These are phyloP conservation scores for Pythium chondricola DNA, from an alignment of 352 stramenopile species.

Conservation along the genomic window DNA sequence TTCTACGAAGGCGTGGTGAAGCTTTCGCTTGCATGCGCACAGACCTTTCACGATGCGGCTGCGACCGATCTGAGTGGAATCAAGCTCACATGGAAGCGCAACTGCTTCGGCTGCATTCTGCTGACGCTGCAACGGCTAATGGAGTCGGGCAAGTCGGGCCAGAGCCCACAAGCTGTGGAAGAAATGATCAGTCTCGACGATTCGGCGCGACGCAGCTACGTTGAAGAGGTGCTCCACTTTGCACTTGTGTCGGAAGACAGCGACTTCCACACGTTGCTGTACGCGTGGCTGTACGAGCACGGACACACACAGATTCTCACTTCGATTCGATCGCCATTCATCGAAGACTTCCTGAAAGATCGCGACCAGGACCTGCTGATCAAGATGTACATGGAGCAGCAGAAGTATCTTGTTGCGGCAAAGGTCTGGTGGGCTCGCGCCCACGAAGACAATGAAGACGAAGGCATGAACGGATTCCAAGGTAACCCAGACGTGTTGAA, in stretches of 20 bases:
- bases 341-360: constrained; percentile 79
- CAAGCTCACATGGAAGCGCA: constrained; percentile 65
- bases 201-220: constrained; percentile 48
- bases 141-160: constrained; percentile 19
- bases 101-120: constrained; percentile 72
- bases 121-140: constrained; percentile 58
- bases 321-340: constrained; percentile 62
- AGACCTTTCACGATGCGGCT: constrained; percentile 70
- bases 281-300: constrained; percentile 81
- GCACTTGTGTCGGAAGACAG: constrained; percentile 65
- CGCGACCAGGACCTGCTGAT: constrained; percentile 83
- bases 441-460: constrained; percentile 34
- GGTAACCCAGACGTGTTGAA: constrained; percentile 71
- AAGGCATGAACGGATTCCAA: constrained; percentile 36
- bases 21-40: constrained; percentile 67
- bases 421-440: constrained; percentile 81
- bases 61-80: constrained; percentile 55
- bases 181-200: constrained; percentile 74
- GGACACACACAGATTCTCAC: constrained; percentile 47
- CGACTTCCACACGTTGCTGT: constrained; percentile 72
- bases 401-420: constrained; percentile 75
- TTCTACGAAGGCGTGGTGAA: constrained; percentile 86
- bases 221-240: constrained; percentile 74
- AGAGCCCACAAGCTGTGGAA: constrained; percentile 62
- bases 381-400: constrained; percentile 83